phyloP scores from a whole-genome alignment of 192 early-diverging fungal genomes.

The Endogone sp. region DNA sequence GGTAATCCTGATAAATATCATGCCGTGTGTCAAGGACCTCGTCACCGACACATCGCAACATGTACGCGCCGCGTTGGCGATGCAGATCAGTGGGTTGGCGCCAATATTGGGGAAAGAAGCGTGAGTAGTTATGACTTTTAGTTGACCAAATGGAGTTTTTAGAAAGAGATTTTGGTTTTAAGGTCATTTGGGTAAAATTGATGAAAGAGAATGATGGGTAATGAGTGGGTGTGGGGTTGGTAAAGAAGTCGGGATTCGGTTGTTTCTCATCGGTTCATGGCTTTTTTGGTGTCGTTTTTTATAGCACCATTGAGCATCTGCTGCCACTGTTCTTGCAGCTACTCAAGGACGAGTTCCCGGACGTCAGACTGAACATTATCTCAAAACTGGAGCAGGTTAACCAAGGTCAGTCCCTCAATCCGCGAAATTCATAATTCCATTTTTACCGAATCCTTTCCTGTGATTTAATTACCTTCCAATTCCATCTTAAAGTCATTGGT shows the following conservation, averaged over 20 bases:
- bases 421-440: not conserved
- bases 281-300: not conserved
- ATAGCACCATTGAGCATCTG: conserved; percentile 89
- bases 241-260: too few relatives aligned
- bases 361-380: conserved; percentile 98
- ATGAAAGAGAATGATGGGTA: not conserved
- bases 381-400: conserved; percentile 97
- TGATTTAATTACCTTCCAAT: conserved; percentile 1
- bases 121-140: conserved; percentile 34
- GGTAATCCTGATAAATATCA: conserved; percentile 71
- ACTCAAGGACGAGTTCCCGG: conserved; percentile 95
- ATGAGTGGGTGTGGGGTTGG: not conserved
- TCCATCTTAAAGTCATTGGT: conserved; percentile 68
- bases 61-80: conserved; percentile 92
- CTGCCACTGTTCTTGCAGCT: conserved; percentile 94
- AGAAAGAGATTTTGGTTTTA: not conserved
- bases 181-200: not conserved
- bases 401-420: conserved; percentile 51
- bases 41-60: conserved; percentile 96
- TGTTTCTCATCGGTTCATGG: not conserved
- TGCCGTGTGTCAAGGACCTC: conserved; percentile 91
- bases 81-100: conserved; percentile 93
- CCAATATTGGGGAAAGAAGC: conserved; percentile 93
- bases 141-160: too few relatives aligned
- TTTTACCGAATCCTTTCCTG: not conserved